Conservation (phyloP, 2,329 filamentous ascomycete species). For the Colletotrichum kahawae region DNA sequence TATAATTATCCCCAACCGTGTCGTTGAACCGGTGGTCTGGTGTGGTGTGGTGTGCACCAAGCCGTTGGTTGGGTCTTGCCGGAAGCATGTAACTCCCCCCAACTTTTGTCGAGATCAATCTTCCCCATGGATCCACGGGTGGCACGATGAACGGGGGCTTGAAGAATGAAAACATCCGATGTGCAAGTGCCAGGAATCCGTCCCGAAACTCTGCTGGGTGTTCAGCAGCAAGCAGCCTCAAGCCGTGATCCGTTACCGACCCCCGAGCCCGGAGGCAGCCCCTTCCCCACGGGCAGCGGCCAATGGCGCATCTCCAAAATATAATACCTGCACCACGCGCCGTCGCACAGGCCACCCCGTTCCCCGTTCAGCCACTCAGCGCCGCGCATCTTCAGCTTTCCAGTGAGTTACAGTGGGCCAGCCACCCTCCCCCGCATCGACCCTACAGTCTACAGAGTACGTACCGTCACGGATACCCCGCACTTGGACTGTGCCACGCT, state of each 20-base stretch:
- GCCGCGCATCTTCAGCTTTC: neutral
- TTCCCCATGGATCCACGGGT: neutral
- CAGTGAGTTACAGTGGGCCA: neutral
- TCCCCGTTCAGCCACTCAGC: neutral
- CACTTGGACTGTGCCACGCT: neutral
- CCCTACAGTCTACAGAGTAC: neutral
- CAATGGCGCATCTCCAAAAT: neutral
- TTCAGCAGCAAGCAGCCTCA: neutral
- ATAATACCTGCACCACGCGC: neutral
- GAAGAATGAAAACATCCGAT: neutral
- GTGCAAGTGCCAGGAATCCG: neutral
- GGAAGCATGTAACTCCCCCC: neutral
- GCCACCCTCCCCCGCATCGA: neutral
- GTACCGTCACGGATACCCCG: neutral
- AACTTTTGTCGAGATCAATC: neutral
- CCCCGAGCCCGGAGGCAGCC: neutral
- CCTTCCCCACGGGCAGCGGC: neutral
- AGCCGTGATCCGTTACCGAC: constrained; percentile 4
- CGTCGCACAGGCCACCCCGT: neutral
- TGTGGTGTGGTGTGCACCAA: neutral
- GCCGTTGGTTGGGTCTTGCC: neutral
- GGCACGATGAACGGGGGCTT: neutral
- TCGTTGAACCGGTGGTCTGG: neutral
- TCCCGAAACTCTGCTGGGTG: neutral
- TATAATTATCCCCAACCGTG: neutral